Conservation (phyloP, 225 moss, liverwort and hornwort species). For the Physcomitrium patens region DNA sequence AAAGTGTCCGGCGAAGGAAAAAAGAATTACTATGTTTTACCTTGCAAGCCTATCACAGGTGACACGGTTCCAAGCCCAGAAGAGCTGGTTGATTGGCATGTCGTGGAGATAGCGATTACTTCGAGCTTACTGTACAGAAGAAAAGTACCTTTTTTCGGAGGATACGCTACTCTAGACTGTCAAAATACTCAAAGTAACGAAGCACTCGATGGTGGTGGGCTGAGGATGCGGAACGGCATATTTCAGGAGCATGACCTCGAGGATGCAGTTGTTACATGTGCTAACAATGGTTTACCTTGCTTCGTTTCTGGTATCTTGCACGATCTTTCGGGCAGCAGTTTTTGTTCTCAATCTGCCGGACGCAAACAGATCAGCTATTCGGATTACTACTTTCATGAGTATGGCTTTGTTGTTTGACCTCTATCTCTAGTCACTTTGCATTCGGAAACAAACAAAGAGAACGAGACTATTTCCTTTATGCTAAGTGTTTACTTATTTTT, state of each 20-base stretch:
- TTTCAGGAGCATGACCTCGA: conserved; percentile 56
- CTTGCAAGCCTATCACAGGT: conserved; percentile 28
- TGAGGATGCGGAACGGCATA: conserved; percentile 67
- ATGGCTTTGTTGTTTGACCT: conserved; percentile 22
- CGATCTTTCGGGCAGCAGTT: conserved; percentile 51
- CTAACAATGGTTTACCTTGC: conserved; percentile 78
- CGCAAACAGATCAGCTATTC: conserved; percentile 44
- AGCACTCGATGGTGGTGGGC: conserved; percentile 33
- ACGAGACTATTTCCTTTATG: no score
- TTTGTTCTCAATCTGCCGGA: conserved; percentile 45
- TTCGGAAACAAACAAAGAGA: no score
- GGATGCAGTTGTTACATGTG: conserved; percentile 75
- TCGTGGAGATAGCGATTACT: conserved; percentile 42
- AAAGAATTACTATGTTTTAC: conserved; percentile 45
- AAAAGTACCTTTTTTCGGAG: conserved; percentile 57
- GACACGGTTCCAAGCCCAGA: conserved; percentile 15
- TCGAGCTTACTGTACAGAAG: conserved; percentile 59
- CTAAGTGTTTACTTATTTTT: no score
- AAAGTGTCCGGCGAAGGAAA: conserved; percentile 35
- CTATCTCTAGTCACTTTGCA: background rate
- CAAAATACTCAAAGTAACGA: conserved; percentile 26
- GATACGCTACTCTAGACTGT: conserved; percentile 50
- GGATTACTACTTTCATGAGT: conserved; percentile 68
- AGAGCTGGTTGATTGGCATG: conserved; percentile 56
- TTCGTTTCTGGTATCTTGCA: conserved; percentile 58